Base-by-base conservation (phyloP, 495 filamentous ascomycete genomes). In the Evansstolkia leycettana region DNA sequence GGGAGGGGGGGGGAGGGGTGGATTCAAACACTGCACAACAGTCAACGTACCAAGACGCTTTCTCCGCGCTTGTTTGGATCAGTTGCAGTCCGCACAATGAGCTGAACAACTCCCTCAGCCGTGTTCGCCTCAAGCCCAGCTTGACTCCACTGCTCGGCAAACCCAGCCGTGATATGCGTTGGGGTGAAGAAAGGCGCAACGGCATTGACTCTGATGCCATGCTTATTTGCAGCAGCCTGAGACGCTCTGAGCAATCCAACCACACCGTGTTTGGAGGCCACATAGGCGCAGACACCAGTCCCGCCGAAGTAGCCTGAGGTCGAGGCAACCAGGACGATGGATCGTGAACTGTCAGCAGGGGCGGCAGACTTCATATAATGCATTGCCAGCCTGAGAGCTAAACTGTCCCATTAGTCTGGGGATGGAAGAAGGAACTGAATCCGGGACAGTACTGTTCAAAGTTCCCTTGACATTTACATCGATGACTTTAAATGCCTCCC, bases 391-490 rank as follows among this genome's bases (percentile, higher is more conserved):
- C 45, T 37, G 2, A 54, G 43, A 19, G 40, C 40, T 43, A 26
- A 7, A 26, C 7, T 14, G 42, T 37, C 41, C 3, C 15, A 7
- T n/a, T 4, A 31, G 16, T 20, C n/a, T 27, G 18, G 27, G 14
- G 28, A 20, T 28, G 17, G 36, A 24, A 9, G 5, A 12, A 18
- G 12, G 25, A 29, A 9, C 19, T 9, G 31, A 24, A 33, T 17
- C 24, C 7, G 24, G 24, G 24, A 26, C 24, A 7, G 24, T 43
- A 55, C 52, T 58, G 35, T 60, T 58, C 23, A 60, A 29, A 2
- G 54, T 58, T 5, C 57, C 54, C 34, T 54, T 58, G n/a, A 56
- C 14, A 34, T 60, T 60, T 0, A 56, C 45, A 39, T 56, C 54
- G 28, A 60, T 52, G 0, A 60, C 50, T 14, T 37, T 42, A 1